These are phyloP conservation scores for Blumeria hordei DNA, from an alignment of 2,329 filamentous ascomycete species.

Conservation along the genomic window DNA sequence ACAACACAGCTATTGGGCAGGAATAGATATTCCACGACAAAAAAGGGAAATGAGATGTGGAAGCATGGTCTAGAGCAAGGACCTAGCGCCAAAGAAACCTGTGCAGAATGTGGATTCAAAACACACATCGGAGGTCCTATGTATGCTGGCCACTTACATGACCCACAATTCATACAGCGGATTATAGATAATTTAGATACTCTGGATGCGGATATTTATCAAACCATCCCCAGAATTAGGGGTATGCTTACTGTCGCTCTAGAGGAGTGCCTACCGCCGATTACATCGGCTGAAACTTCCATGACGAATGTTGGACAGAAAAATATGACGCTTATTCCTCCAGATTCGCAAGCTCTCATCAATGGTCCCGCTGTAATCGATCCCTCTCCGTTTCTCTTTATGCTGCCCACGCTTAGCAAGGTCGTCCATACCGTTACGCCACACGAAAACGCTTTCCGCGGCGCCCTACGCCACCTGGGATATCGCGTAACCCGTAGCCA, in stretches of 20 bases:
- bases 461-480: slow-evolving; percentile 57
- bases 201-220: slow-evolving; percentile 45
- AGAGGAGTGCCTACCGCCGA: slow-evolving; percentile 32
- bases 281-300: slow-evolving; percentile 14
- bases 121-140: slow-evolving; percentile 83
- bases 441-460: slow-evolving; percentile 53
- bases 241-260: slow-evolving; percentile 80
- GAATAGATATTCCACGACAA: slow-evolving; percentile 40
- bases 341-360: neutral
- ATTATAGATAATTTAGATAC: slow-evolving; percentile 50
- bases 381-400: slow-evolving; percentile 65
- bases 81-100: slow-evolving; percentile 39
- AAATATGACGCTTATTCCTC: neutral
- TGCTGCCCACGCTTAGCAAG: slow-evolving; percentile 48
- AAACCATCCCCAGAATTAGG: slow-evolving; percentile 57
- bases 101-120: slow-evolving; percentile 64
- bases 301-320: slow-evolving; percentile 16
- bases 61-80: slow-evolving; percentile 56
- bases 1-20: slow-evolving; percentile 54
- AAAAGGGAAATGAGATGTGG: slow-evolving; percentile 44
- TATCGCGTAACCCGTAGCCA: slow-evolving; percentile 72
- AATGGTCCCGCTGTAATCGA: slow-evolving; percentile 42
- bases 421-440: slow-evolving; percentile 60
- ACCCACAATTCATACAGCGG: slow-evolving; percentile 54
- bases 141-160: slow-evolving; percentile 81